Conservation (phyloP, 2,329 filamentous ascomycete genomes). For the Aspergillus thermomutatus region DNA sequence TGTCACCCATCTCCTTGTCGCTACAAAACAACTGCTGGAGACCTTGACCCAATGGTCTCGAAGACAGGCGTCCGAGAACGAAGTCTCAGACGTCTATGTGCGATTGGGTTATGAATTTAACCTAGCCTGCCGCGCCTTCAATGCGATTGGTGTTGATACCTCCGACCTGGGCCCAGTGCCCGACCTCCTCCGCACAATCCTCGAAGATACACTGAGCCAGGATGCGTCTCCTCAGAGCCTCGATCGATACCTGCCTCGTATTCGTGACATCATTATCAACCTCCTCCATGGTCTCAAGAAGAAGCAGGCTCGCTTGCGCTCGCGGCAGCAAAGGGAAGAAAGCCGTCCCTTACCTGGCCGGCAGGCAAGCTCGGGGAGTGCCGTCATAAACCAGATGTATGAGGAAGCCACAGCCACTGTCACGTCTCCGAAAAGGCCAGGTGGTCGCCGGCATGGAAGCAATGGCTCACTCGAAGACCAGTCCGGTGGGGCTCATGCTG, state of each 20-base stretch:
- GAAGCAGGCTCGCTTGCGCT: slow-evolving; percentile 84
- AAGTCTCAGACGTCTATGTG: slow-evolving; percentile 98
- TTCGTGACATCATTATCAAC: slow-evolving; percentile 98
- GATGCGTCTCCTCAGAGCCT: slow-evolving; percentile 91
- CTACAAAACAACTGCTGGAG: slow-evolving; percentile 95
- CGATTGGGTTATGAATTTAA: slow-evolving; percentile 98
- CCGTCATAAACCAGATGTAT: slow-evolving; percentile 44
- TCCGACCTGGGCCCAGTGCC: slow-evolving; percentile 92
- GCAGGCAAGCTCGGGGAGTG: slow-evolving; percentile 48
- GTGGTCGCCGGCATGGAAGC: slow-evolving; percentile 35
- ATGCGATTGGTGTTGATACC: slow-evolving; percentile 94
- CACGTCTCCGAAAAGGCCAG: slow-evolving; percentile 32
- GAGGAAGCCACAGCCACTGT: slow-evolving; percentile 34
- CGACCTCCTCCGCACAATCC: slow-evolving; percentile 80
- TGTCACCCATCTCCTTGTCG: slow-evolving; percentile 93
- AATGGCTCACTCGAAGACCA: slow-evolving; percentile 38
- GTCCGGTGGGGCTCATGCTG: slow-evolving; percentile 22
- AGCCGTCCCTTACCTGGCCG: slow-evolving; percentile 36
- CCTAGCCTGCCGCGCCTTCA: slow-evolving; percentile 94
- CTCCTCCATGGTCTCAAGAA: slow-evolving; percentile 92
- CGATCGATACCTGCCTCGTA: slow-evolving; percentile 88
- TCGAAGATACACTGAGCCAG: slow-evolving; percentile 94
- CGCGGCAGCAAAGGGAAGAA: slow-evolving; percentile 52
- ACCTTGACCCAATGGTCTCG: slow-evolving; percentile 98
- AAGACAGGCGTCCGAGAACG: slow-evolving; percentile 82